These are phyloP conservation scores for Pichia ethanolica DNA, from an alignment of 805 yeast genomes.

Conservation along the genomic window DNA sequence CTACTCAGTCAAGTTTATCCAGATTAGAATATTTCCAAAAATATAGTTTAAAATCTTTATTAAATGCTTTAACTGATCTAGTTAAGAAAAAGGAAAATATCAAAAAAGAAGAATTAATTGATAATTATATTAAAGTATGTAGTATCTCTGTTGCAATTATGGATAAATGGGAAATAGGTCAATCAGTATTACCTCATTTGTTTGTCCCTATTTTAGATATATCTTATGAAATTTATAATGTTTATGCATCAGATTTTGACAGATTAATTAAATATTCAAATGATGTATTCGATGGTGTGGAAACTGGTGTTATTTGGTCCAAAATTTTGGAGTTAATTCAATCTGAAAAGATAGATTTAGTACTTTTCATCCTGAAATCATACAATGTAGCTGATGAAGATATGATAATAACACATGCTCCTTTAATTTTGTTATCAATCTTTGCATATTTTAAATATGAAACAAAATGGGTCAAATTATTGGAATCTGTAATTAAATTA, in stretches of 20 bases:
- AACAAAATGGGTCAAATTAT: constrained; percentile 32
- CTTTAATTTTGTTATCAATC: constrained; percentile 48
- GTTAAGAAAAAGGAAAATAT: constrained; percentile 29
- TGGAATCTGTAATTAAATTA: constrained; percentile 38
- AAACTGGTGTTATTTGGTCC: constrained; percentile 72
- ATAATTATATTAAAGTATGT: constrained; percentile 43
- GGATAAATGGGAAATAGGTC: constrained; percentile 95
- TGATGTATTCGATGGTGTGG: constrained; percentile 79
- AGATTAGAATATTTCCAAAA: constrained; percentile 52
- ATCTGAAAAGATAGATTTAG: constrained; percentile 36
- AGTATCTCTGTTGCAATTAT: constrained; percentile 64
- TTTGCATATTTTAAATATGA: constrained; percentile 29
- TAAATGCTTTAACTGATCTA: constrained; percentile 45
- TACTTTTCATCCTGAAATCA: constrained; percentile 51
- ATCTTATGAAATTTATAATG: constrained; percentile 26
- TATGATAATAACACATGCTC: constrained; percentile 68
- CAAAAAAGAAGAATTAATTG: constrained; percentile 14
- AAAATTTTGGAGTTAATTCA: constrained; percentile 41
- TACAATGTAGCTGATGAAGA: constrained; percentile 85
- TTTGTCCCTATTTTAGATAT: constrained; percentile 57
- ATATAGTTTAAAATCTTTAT: constrained; percentile 45
- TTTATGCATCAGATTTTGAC: constrained; percentile 25
- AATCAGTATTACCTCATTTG: constrained; percentile 58
- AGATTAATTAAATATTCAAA: constrained; percentile 54
- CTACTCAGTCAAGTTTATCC: constrained; percentile 7